Percentiles rank a stretch among this genome's conserved stretches.
Conservation (phyloP, 1,284 basidiomycete genomes). For the Moesziomyces globuligerus region DNA sequence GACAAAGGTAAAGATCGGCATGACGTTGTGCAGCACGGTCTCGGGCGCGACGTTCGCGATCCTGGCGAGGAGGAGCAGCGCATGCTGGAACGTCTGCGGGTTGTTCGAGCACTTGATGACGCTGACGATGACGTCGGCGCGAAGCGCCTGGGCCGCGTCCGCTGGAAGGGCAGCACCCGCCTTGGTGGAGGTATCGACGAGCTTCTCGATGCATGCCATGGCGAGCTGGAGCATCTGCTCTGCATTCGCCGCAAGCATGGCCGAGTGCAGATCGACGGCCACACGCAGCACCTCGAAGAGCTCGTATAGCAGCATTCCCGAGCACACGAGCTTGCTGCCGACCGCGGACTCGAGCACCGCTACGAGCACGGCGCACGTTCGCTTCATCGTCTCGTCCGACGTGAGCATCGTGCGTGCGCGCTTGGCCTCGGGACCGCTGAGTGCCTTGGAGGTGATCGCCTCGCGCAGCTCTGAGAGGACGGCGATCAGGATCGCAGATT, state of each 20-base stretch:
- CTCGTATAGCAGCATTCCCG: constrained; percentile 77
- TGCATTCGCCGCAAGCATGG: constrained; percentile 74
- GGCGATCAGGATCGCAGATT: constrained; percentile 71
- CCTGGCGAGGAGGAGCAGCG: constrained; percentile 86
- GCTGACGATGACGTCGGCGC: constrained; percentile 60
- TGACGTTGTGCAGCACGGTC: constrained; percentile 90
- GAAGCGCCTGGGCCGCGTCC: constrained; percentile 53
- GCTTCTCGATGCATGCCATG: constrained; percentile 76
- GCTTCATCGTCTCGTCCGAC: constrained; percentile 42
- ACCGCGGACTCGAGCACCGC: constrained; percentile 78
- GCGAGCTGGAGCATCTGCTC: constrained; percentile 86
- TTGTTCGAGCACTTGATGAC: constrained; percentile 75
- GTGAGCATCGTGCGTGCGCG: constrained; percentile 39
- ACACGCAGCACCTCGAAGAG: constrained; percentile 80
- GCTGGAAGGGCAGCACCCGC: constrained; percentile 30
- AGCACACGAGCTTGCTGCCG: constrained; percentile 75
- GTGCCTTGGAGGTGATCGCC: constrained; percentile 70
- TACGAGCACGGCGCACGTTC: constrained; percentile 49
- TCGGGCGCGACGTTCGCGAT: constrained; percentile 87
- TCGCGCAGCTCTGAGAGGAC: constrained; percentile 73
- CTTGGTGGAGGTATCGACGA: constrained; percentile 71
- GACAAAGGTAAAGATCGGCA: constrained; percentile 99
- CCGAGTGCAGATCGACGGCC: constrained; percentile 73
- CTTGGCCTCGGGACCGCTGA: constrained; percentile 69
- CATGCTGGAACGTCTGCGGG: constrained; percentile 93